These are phyloP conservation scores for Cyphellophora attinorum DNA, from an alignment of 2,329 filamentous ascomycete genomes.

Conservation along the genomic window DNA sequence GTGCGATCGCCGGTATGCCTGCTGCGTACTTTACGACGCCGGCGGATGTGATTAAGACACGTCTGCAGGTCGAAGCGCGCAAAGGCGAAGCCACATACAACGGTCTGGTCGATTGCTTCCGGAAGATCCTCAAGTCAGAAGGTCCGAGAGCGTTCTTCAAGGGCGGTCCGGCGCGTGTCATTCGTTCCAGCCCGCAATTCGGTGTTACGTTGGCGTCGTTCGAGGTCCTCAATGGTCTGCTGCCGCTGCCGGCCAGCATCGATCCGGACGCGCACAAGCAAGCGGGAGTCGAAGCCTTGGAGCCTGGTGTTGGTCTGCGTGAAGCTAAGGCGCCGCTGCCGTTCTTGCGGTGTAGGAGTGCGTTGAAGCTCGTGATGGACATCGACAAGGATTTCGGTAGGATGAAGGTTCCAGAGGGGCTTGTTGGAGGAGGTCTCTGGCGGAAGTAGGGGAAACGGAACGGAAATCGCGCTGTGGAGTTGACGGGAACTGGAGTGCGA, in stretches of 20 bases:
- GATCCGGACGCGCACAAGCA: conserved; percentile 40
- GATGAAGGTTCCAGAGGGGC: conserved; percentile 46
- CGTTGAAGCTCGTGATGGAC: conserved; percentile 90
- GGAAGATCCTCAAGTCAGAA: conserved; percentile 78
- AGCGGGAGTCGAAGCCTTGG: background rate
- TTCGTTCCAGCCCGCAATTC: conserved; percentile 93
- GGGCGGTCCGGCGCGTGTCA: conserved; percentile 86
- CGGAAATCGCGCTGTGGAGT: too few relatives aligned
- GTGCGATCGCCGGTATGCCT: conserved; percentile 88
- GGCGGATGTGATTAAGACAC: conserved; percentile 98
- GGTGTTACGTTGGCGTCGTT: conserved; percentile 95
- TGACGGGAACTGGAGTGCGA: too few relatives aligned
- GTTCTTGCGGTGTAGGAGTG: conserved; percentile 71
- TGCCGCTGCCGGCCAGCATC: conserved; percentile 65
- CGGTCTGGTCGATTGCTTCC: conserved; percentile 74
- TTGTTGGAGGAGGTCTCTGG: too few relatives aligned
- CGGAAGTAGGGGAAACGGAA: too few relatives aligned
- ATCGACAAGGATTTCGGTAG: conserved; percentile 88
- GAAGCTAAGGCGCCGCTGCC: conserved; percentile 56
- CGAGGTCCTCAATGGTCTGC: conserved; percentile 71
- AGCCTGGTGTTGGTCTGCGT: conserved; percentile 50
- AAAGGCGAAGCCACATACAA: conserved; percentile 89
- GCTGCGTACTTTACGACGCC: conserved; percentile 92
- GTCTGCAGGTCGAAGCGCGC: conserved; percentile 90
- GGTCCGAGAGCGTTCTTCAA: conserved; percentile 98